Conservation (phyloP, 371 early-diverging fungal species). For the Mortierella sp. region DNA sequence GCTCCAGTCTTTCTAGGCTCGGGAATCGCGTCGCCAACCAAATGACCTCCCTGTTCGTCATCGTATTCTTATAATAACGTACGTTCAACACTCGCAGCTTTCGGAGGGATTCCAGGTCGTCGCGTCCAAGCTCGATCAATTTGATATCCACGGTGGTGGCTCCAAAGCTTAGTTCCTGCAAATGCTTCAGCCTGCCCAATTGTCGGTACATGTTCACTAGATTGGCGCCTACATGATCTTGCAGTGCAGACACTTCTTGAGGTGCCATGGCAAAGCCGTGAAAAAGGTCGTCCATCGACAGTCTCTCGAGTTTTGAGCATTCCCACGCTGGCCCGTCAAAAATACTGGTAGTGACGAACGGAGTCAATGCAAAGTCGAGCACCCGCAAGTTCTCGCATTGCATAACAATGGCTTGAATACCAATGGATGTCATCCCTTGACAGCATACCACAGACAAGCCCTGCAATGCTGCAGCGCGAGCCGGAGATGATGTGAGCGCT, state of each 20-base stretch:
- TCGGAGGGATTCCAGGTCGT: constrained; percentile 1
- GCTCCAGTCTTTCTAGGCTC: constrained; percentile 1
- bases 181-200: constrained; percentile 7
- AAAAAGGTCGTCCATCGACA: background rate
- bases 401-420: constrained; percentile 8
- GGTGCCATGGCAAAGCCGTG: background rate
- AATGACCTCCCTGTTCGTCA: constrained; percentile 9
- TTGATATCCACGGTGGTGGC: constrained; percentile 1
- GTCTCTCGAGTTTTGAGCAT: constrained; percentile 8
- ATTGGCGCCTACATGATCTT: background rate
- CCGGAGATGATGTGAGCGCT: constrained; percentile 4
- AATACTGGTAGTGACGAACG: background rate
- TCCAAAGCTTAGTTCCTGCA: constrained; percentile 16
- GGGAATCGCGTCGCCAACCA: constrained; percentile 22
- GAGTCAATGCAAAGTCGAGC: constrained; percentile 8
- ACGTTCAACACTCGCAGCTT: background rate
- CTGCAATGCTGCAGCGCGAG: constrained; percentile 5
- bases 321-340: constrained; percentile 26
- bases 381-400: constrained; percentile 6
- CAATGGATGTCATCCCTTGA: background rate
- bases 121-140: background rate
- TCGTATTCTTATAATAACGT: background rate
- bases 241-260: no score
- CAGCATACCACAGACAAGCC: background rate
- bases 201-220: constrained; percentile 16